Evolutionary conservation across 805 yeast species (phyloP).

Genomic region (Kodamaea sagamina): DNA sequence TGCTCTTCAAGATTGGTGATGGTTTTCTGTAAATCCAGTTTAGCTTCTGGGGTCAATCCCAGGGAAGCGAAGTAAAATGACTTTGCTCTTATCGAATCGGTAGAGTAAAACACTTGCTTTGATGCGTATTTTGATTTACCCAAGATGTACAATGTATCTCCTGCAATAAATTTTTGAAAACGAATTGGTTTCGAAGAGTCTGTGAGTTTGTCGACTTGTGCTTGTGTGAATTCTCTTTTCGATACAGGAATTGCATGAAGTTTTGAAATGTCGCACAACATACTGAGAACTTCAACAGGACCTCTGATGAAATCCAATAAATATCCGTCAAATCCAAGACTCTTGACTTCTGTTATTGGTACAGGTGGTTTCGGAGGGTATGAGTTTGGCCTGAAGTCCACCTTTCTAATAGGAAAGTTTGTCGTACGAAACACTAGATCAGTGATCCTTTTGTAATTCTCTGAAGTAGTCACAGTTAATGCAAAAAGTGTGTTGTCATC

Average conservation of each 20-base stretch:
- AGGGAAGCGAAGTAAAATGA: conserved; percentile 34
- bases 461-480: conserved; percentile 57
- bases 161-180: conserved; percentile 62
- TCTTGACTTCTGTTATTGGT: conserved; percentile 35
- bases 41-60: conserved; percentile 34
- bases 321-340: conserved; percentile 78
- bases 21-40: conserved; percentile 15
- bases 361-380: conserved; percentile 21
- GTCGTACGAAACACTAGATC: conserved; percentile 35
- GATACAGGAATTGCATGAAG: conserved; percentile 65
- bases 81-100: conserved; percentile 32
- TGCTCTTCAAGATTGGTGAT: conserved; percentile 15
- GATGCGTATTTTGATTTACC: conserved; percentile 65
- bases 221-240: conserved; percentile 41
- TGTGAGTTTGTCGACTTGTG: conserved; percentile 40
- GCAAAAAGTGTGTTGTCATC: conserved; percentile 57
- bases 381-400: not conserved
- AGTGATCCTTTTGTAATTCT: conserved; percentile 51
- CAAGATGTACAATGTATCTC: conserved; percentile 52
- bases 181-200: conserved; percentile 41
- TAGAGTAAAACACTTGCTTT: conserved; percentile 48
- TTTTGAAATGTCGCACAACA: conserved; percentile 59
- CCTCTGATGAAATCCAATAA: conserved; percentile 71
- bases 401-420: conserved; percentile 57
- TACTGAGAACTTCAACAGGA: conserved; percentile 67